Evolutionary conservation across 768 basidiomycete genomes (phyloP), one percentile per base, ranked within the genome.

Genomic region (Naematelia encephala): DNA sequence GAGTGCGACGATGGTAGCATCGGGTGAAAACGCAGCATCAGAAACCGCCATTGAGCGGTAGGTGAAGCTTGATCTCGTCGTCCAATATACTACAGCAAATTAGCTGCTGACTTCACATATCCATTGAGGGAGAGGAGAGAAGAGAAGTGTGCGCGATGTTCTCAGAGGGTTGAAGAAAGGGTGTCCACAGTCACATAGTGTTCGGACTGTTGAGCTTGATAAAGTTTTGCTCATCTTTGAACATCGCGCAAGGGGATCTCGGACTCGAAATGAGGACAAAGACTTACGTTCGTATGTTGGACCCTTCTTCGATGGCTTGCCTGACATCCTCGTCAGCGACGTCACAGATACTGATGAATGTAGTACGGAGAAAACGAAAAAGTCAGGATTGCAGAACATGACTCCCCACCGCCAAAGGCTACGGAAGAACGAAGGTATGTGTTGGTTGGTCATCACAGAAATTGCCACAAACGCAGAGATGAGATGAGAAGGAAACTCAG

Each of bases 1-100:
- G 21, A 93, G 82, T 12, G 87, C 88, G 47, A 98, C 79, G 28
- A 99, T 80, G 4, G 92, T 92, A 8, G 85, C 87, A 74, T 99
- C 96, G 3, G 81, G 82, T 4, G 93, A 90, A 86, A 91, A 96
- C 0, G 85, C 82, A 0, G 83, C 80, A 5, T 62, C 54, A 62
- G 85, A 81, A 54, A 80, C 81, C 28, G 91, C 89, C 51, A 80
- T 83, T n/a, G 81, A 80, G 45, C 86, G 88, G 71, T 88, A 88
- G 43, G 76, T 79, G 65, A 89, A 82, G 1, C 85, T 83, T 1
- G 90, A 87, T 51, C 87, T 85, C 46, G 84, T 81, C n/a, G 85
- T 81, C 93, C 92, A 98, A 49, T 84, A 87, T 42, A 82, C 88
- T 87, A 63, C 22, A 52, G 30, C 28, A 14, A 4, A 51, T 51